These are phyloP conservation scores for Coprinellus aureogranulatus DNA, from an alignment of 768 basidiomycete genomes.

Conservation along the genomic window DNA sequence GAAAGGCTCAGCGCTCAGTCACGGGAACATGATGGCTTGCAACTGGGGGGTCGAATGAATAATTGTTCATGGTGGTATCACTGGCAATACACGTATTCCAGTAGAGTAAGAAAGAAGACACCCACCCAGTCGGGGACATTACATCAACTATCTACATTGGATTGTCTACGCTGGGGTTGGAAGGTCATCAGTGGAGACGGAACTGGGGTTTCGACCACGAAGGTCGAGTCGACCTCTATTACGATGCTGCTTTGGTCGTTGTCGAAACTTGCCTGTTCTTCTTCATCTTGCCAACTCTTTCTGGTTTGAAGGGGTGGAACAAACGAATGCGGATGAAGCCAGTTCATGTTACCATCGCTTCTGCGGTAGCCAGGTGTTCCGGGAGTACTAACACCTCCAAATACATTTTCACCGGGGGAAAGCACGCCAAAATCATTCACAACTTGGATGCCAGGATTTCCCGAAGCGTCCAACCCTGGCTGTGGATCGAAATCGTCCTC, in stretches of 20 bases:
- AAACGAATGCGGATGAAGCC: conserved; percentile 1
- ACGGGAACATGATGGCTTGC: too few species aligned
- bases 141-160: too few species aligned
- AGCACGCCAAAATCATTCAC: background rate
- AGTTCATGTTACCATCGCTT: background rate
- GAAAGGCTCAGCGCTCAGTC: too few species aligned
- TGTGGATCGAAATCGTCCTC: too few species aligned
- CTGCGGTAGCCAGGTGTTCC: background rate
- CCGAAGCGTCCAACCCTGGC: too few species aligned
- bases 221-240: conserved; percentile 1
- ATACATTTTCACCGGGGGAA: background rate
- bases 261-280: background rate
- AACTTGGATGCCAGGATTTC: background rate
- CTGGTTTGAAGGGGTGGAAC: background rate
- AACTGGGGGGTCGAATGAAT: too few species aligned
- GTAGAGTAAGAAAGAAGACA: too few species aligned
- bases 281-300: background rate
- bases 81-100: too few species aligned
- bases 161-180: background rate
- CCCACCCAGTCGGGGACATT: too few species aligned
- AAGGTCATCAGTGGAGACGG: background rate
- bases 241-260: conserved; percentile 2
- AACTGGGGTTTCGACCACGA: background rate
- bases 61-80: too few species aligned
- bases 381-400: background rate